Conservation (phyloP, 106 monocot genomes). For the Platanthera zijinensis region DNA sequence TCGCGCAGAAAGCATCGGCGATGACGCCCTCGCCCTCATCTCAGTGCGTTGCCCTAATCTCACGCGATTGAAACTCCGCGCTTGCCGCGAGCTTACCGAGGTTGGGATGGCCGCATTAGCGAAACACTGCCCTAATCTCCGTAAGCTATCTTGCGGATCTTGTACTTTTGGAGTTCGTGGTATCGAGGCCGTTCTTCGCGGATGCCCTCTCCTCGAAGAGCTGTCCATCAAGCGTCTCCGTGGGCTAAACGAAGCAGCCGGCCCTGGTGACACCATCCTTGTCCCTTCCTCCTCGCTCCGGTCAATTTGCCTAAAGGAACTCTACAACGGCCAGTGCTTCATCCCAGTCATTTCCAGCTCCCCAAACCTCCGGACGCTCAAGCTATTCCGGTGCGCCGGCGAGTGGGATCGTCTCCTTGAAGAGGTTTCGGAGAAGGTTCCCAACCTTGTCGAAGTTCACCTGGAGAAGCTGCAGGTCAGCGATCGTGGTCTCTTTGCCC, state of each 20-base stretch:
- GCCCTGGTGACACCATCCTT: neutral
- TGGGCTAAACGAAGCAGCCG: slow-evolving; percentile 25
- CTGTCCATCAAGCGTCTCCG: slow-evolving; percentile 66
- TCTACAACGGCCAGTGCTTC: slow-evolving; percentile 76
- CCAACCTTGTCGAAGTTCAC: slow-evolving; percentile 51
- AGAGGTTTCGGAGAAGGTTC: slow-evolving; percentile 25
- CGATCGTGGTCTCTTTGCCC: slow-evolving; percentile 46
- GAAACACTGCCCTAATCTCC: slow-evolving; percentile 34
- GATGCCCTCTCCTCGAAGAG: slow-evolving; percentile 53
- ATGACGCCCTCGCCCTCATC: slow-evolving; percentile 46
- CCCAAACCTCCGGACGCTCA: slow-evolving; percentile 52
- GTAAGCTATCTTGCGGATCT: slow-evolving; percentile 64
- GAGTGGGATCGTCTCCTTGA: slow-evolving; percentile 65
- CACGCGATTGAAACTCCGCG: slow-evolving; percentile 65
- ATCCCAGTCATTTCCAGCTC: slow-evolving; percentile 34
- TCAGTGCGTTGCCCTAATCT: slow-evolving; percentile 39
- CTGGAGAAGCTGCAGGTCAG: slow-evolving; percentile 72
- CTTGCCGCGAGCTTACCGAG: slow-evolving; percentile 56
- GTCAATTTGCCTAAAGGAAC: slow-evolving; percentile 60
- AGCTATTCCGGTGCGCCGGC: slow-evolving; percentile 61
- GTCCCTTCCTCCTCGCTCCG: slow-evolving; percentile 30
- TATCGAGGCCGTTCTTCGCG: slow-evolving; percentile 45
- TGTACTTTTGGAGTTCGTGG: slow-evolving; percentile 72
- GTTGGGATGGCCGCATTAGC: slow-evolving; percentile 50
- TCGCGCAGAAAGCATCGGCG: slow-evolving; percentile 51